Evolutionary conservation across 768 basidiomycete species (phyloP), one percentile per base, ranked within the genome.

Genomic region (Suillus variegatus): DNA sequence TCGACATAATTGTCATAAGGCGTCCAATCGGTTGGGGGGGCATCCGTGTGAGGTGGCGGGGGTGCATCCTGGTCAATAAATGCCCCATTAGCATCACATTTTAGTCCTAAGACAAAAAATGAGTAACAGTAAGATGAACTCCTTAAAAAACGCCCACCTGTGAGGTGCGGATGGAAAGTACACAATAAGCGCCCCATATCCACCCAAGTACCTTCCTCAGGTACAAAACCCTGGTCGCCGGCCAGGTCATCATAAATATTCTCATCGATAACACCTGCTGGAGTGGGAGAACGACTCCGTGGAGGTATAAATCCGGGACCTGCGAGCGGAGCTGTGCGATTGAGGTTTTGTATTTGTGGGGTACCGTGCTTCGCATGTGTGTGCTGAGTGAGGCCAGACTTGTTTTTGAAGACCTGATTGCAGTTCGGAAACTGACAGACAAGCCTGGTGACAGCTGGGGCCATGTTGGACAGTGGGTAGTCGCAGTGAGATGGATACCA

Each of bases 21-120:
- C 6, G 61, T 47, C 72, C 73, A 75, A n/a, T 72, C 67, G 51
- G 67, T 25, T 25, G n/a, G 14, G 25, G 0, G 25, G 25, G 25
- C 51, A 52, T 52, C 14, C 14, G 0, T 28, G 9, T 28, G 51
- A 52, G 51, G 51, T 4, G 16, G 51, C 1, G 25, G 51, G 25
- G 51, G 51, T 52, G 51, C 25, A 52, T 52, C 51, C 25, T 52
- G 25, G 51, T 52, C 25, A 4, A 52, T 52, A 28, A 52, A 52
- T 52, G 25, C 0, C 25, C 51, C 14, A 5, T 52, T 52, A 52
- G 51, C 25, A 52, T 52, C 7, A 1, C 51, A 28, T 28, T 52
- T 52, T 25, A 52, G 51, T 28, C 51, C 51, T 52, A 28, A 52
- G 51, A 6, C 22, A 51, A 52, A 28, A 52, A 52, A 4, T 52